Conservation (phyloP, 176 grass and related monocot genomes). For the Alloteropsis semialata region DNA sequence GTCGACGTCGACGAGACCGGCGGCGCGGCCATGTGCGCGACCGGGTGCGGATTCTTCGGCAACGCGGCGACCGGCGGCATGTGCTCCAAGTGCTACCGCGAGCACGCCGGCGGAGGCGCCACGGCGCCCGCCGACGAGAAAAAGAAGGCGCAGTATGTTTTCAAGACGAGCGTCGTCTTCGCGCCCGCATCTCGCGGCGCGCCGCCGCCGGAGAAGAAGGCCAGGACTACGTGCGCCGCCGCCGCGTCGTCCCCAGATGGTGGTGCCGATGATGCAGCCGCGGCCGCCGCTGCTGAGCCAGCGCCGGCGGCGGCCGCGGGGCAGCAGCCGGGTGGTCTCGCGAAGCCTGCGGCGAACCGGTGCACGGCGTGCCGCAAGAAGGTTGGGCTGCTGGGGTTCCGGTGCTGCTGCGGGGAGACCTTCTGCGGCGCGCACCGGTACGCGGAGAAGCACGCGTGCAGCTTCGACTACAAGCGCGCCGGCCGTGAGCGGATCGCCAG, state of each 20-base stretch:
- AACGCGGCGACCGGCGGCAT: constrained; percentile 37
- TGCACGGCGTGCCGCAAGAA: constrained; percentile 58
- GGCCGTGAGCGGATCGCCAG: constrained; percentile 41
- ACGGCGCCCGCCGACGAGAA: no score
- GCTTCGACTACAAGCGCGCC: constrained; percentile 54
- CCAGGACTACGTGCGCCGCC: neutral
- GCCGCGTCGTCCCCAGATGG: neutral
- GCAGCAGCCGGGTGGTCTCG: neutral
- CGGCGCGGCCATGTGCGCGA: constrained; percentile 34
- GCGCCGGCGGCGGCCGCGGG: neutral
- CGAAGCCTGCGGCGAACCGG: constrained; percentile 26
- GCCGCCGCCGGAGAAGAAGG: neutral
- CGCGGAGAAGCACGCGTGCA: constrained; percentile 45
- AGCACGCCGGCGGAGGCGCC: neutral
- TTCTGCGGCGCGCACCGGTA: constrained; percentile 56
- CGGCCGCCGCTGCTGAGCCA: neutral
- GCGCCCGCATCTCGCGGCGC: neutral
- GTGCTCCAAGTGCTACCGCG: constrained; percentile 60
- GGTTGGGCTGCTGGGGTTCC: constrained; percentile 58
- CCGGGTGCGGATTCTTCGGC: constrained; percentile 69
- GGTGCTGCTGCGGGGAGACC: constrained; percentile 53
- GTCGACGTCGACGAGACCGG: neutral
- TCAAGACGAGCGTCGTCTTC: neutral
- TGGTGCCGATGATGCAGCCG: neutral
- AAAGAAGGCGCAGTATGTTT: neutral